A percentile compares a stretch with the other conserved stretches of the same genome.
Conservation (phyloP, 192 early-diverging fungal species). For the Coemansia sp. region DNA sequence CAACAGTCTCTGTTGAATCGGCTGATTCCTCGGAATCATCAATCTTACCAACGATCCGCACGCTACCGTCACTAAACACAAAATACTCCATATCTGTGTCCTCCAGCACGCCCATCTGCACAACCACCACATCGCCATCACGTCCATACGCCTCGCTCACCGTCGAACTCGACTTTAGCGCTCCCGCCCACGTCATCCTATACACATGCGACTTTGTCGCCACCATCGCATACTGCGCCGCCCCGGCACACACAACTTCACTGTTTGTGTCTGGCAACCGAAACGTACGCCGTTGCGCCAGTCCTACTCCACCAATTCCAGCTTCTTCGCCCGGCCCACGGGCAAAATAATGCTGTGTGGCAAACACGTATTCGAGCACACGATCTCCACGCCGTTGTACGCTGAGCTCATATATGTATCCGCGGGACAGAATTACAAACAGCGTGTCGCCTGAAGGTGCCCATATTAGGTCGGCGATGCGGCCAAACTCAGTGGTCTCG, state of each 20-base stretch:
- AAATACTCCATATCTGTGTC: neutral
- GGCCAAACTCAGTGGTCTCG: conserved; percentile 37
- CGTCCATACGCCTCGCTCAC: conserved; percentile 22
- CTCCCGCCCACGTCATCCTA: conserved; percentile 32
- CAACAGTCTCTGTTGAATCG: neutral
- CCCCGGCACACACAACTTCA: conserved; percentile 25
- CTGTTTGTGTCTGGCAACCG: conserved; percentile 21
- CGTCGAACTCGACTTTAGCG: conserved; percentile 11
- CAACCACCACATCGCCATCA: neutral
- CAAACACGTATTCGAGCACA: conserved; percentile 43
- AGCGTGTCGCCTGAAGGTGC: conserved; percentile 9
- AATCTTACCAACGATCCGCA: neutral
- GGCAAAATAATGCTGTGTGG: conserved; percentile 43
- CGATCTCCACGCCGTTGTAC: conserved; percentile 24
- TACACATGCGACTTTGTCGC: conserved; percentile 27
- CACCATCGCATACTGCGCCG: conserved; percentile 20
- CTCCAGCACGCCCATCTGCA: neutral
- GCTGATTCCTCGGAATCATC: too few relatives aligned
- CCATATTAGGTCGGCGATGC: conserved; percentile 41
- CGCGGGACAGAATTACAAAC: conserved; percentile 29
- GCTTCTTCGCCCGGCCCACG: conserved; percentile 49
- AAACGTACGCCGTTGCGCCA: conserved; percentile 41
- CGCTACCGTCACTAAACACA: neutral
- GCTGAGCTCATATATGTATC: conserved; percentile 37
- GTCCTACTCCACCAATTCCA: conserved; percentile 24